Evolutionary conservation across 2,329 filamentous ascomycete species (phyloP).

Genomic region (Ophiognomonia clavigignenti-juglandacearum): DNA sequence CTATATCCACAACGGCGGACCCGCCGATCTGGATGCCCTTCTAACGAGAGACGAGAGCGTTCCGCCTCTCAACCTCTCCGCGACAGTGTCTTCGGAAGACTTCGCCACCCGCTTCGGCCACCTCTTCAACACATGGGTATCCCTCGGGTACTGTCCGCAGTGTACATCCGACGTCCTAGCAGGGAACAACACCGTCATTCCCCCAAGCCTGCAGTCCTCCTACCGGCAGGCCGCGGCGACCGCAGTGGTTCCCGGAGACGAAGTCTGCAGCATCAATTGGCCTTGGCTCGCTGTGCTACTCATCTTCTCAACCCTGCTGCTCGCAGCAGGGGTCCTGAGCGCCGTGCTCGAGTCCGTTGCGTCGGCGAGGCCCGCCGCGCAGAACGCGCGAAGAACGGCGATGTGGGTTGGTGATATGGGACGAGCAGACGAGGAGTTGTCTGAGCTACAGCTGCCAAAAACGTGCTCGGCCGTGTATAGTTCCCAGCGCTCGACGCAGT

Average conservation of each 20-base stretch:
- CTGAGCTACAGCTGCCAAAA: slow-evolving; percentile 15
- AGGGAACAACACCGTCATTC: slow-evolving; percentile 1
- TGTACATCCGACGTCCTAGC: neutral
- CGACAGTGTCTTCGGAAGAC: neutral
- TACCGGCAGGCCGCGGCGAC: neutral
- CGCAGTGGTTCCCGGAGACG: neutral
- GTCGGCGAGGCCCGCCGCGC: slow-evolving; percentile 9
- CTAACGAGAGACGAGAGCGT: too few species aligned
- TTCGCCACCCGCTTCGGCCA: slow-evolving; percentile 12
- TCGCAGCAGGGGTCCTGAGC: slow-evolving; percentile 5
- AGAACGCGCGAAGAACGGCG: neutral
- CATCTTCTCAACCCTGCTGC: slow-evolving; percentile 8
- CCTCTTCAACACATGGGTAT: slow-evolving; percentile 17
- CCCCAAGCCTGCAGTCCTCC: neutral
- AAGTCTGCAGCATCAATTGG: slow-evolving; percentile 3
- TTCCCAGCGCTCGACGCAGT: slow-evolving; percentile 13
- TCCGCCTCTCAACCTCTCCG: slow-evolving; percentile 1
- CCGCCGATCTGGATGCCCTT: neutral
- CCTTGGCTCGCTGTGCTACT: slow-evolving; percentile 9
- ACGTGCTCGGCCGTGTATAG: slow-evolving; percentile 14
- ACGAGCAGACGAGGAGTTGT: neutral
- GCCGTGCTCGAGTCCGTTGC: slow-evolving; percentile 14
- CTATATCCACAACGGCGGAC: slow-evolving; percentile 4
- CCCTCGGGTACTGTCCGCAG: slow-evolving; percentile 15
- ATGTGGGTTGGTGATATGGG: too few species aligned